Evolutionary conservation across 495 filamentous ascomycete genomes (phyloP).

Genomic region (Pseudomonodictys pantanalensis): DNA sequence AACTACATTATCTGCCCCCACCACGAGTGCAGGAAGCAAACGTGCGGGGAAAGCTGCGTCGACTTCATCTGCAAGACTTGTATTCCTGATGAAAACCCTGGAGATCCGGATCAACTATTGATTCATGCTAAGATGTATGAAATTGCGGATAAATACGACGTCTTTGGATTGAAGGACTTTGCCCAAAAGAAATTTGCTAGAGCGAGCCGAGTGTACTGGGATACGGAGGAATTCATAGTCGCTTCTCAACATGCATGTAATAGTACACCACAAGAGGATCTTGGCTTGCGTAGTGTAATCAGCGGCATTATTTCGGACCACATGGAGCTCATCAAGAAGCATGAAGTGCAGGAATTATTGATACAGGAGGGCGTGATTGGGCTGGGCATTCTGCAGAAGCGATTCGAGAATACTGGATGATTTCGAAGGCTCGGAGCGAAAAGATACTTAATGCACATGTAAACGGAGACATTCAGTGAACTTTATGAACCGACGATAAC

Average conservation of each 20-base stretch:
- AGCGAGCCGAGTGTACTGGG: neutral
- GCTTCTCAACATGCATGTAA: neutral
- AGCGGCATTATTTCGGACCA: neutral
- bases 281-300: neutral
- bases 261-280: neutral
- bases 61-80: neutral
- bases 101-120: neutral
- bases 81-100: neutral
- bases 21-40: neutral
- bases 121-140: neutral
- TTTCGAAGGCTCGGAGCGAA: neutral
- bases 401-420: neutral
- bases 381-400: neutral
- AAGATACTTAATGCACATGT: no score
- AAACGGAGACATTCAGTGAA: no score
- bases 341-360: neutral
- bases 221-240: neutral
- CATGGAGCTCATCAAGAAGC: neutral
- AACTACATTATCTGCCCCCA: neutral
- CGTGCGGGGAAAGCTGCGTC: neutral
- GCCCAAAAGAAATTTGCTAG: neutral
- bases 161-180: neutral
- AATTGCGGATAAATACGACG: slow-evolving; percentile 7
- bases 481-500: no score
- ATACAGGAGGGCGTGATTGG: neutral